Percentiles rank a stretch among this genome's conserved stretches.
These are phyloP conservation scores for Aspergillus aculeatus DNA, from an alignment of 2,329 filamentous ascomycete species.

Conservation along the genomic window DNA sequence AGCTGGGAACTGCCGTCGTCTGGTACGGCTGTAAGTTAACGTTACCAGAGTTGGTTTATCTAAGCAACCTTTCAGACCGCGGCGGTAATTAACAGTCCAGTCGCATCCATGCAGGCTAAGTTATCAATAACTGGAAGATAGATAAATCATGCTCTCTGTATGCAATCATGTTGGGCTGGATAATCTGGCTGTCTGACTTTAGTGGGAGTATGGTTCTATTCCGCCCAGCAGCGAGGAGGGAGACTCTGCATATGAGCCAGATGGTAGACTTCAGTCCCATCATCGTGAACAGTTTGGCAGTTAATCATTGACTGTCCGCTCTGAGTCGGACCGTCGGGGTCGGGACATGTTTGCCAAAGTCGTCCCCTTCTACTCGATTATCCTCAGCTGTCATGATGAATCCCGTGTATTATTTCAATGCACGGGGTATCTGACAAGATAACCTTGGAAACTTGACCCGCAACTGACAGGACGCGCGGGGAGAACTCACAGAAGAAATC, in stretches of 20 bases:
- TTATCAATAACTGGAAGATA: neutral
- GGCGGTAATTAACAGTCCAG: neutral
- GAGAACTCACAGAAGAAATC: neutral
- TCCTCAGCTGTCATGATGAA: neutral
- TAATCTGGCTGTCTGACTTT: too few relatives aligned
- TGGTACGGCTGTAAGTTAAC: neutral
- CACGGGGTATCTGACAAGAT: neutral
- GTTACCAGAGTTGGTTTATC: neutral
- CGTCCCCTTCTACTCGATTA: neutral
- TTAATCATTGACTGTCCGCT: neutral
- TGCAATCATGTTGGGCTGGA: neutral
- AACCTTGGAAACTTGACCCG: neutral
- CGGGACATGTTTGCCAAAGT: neutral
- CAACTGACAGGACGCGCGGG: neutral
- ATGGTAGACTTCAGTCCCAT: neutral
- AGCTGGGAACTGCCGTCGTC: conserved; percentile 12
- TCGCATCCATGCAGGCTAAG: neutral
- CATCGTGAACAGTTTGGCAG: neutral
- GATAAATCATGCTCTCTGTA: neutral
- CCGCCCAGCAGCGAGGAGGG: neutral
- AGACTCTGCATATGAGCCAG: neutral
- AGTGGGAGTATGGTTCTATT: neutral
- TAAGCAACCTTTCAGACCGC: neutral
- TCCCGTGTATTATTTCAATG: neutral
- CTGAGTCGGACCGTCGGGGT: neutral